Base-by-base conservation (phyloP, 106 monocot species). In the Dendrobium chrysotoxum region DNA sequence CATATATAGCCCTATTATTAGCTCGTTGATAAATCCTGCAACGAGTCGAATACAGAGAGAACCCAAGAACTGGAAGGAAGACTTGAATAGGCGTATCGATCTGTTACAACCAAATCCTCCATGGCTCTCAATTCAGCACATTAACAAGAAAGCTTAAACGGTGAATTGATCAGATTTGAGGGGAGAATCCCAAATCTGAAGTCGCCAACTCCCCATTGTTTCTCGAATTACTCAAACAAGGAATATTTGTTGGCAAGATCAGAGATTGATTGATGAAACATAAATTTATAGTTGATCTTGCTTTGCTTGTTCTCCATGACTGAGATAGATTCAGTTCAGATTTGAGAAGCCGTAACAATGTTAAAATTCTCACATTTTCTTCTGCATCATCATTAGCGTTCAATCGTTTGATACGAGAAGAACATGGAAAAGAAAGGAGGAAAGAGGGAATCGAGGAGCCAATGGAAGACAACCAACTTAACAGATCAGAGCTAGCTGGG, bases 1-100 rank as follows among this genome's bases (percentile, higher is more conserved):
- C 76, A 76, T 47, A 47, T 26, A 45, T 26, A 46, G 1, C 5
- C 47, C 47, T 46, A 47, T 76, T 47, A 76, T 76, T 76, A 76
- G 6, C 76, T 26, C 40, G 7, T 0, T 72, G 72, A 72, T 39
- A 6, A 30, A 72, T 72, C 35, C n/a, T 40, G 15, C 31, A 31
- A 70, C 70, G 35, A 70, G 70, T 5, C 2, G 40, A 74, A 20
- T 40, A 74, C 74, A 39, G 74, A 74, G 41, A 9, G 16, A 70
- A 70, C 15, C 70, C 70, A 35, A 28, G 28, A 70, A 70, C 26
- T 67, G 66, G 44, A 44, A 9, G 44, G 8, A 44, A 44, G 8
- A 9, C 5, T 44, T 44, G 44, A 44, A 44, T 9, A 44, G 9
- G 0, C 6, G 9, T 44, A 7, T 44, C 1, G 44, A 44, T 44